A percentile compares a stretch with the other conserved stretches of the same genome.
Conservation (phyloP, 2,329 filamentous ascomycete genomes). For the Penicillium italicum region DNA sequence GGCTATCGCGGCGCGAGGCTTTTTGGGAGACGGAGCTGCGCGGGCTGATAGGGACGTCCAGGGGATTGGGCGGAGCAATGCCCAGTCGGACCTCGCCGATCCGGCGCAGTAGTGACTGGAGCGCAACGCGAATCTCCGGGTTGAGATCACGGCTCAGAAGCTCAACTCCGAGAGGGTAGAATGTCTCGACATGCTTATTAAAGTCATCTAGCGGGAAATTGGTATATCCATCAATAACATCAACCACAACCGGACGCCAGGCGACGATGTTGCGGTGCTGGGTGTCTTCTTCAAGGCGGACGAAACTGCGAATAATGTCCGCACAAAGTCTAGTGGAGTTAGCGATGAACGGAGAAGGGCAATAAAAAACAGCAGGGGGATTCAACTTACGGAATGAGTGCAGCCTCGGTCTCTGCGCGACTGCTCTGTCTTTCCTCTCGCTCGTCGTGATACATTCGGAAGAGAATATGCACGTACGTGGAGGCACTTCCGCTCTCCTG, state of each 20-base stretch:
- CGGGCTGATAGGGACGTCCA: conserved; percentile 31
- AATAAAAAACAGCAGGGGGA: not conserved
- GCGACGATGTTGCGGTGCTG: conserved; percentile 96
- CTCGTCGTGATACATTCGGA: conserved; percentile 95
- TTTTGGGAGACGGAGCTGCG: conserved; percentile 37
- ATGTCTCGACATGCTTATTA: conserved; percentile 70
- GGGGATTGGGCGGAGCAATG: conserved; percentile 36
- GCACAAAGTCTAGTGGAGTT: conserved; percentile 63
- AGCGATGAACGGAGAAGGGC: not conserved
- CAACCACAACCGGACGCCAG: conserved; percentile 95
- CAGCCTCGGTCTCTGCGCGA: conserved; percentile 79
- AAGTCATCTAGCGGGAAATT: conserved; percentile 80
- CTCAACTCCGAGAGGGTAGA: conserved; percentile 83
- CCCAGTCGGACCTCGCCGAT: conserved; percentile 72
- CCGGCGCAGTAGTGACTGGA: conserved; percentile 73
- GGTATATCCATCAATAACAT: conserved; percentile 89
- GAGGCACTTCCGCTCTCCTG: conserved; percentile 90
- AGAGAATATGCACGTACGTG: conserved; percentile 92
- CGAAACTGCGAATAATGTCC: conserved; percentile 86
- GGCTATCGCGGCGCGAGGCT: conserved; percentile 29
- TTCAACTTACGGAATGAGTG: conserved; percentile 68
- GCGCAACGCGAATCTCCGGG: conserved; percentile 69
- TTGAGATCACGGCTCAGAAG: conserved; percentile 78
- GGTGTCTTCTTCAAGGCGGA: conserved; percentile 85
- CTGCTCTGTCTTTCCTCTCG: conserved; percentile 75